Evolutionary conservation across 805 yeast genomes (phyloP), one percentile per base, ranked within the genome.

Genomic region (Yueomyces sp.): DNA sequence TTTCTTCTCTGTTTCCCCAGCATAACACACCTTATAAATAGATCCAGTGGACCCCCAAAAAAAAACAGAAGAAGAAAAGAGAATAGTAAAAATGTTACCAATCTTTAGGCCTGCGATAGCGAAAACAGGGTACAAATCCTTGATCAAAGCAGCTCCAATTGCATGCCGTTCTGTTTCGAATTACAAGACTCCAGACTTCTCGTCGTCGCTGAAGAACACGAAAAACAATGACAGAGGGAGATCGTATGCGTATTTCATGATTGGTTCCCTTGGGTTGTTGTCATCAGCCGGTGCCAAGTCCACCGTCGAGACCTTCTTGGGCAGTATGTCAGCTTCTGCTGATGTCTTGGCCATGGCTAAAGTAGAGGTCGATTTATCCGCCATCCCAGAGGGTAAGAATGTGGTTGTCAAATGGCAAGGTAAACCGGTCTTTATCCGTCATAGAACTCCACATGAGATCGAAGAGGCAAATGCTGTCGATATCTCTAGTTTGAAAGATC

Each of bases 371-470:
- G 88, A 85, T 65, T 79, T 92, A 59, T 78, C 81, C 45, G 83
- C 85, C 50, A 86, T 92, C 52, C 99, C 99, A 59, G 86, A 81
- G 66, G 97, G 97, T 69, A 90, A 90, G 76, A 92, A 92, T 69
- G 94, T 92, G 52, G 85, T 92, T 62, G 95, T 92, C 56, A 92
- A 92, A 72, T 92, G 99, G 99, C 96, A 94, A 72, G 99, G 99
- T 72, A 92, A 92, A 76, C 99, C 99, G 53, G 96, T 92, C 53
- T 92, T 92, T 72, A 87, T 92, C 67, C 90, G 99, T 77, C 99
- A 92, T 78, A 84, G 99, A 79, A 88, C 98, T 40, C 69, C 76
- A 40, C 77, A 73, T 49, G 99, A 92, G 74, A 88, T 92, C 55
- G 85, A 77, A 42, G 98, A 92, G 74, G 99, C 99, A 52, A 85